Evolutionary conservation across 2,329 filamentous ascomycete genomes (phyloP).

Genomic region (Claviceps digitariae): DNA sequence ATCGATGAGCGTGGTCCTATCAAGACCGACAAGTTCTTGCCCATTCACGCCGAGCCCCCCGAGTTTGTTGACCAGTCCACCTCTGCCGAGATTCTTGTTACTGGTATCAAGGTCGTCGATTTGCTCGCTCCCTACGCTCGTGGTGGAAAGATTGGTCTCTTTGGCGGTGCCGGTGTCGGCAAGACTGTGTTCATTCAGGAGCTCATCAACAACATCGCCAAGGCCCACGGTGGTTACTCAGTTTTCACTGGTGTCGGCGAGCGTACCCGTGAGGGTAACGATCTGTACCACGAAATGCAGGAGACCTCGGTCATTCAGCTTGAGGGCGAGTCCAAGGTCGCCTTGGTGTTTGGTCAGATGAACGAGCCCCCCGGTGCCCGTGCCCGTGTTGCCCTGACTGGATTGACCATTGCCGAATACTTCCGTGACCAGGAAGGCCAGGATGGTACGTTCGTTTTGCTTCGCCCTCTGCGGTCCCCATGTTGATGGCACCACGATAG

Average conservation of each 20-base stretch:
- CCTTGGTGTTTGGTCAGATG: slow-evolving; percentile 99
- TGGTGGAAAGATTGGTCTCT: slow-evolving; percentile 99
- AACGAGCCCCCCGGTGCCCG: slow-evolving; percentile 99
- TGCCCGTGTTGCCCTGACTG: slow-evolving; percentile 98
- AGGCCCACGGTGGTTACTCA: slow-evolving; percentile 99
- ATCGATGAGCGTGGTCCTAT: slow-evolving; percentile 99
- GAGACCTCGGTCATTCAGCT: slow-evolving; percentile 99
- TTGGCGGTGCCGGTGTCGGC: slow-evolving; percentile 99
- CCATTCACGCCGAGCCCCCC: slow-evolving; percentile 92
- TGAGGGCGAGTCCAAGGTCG: slow-evolving; percentile 98
- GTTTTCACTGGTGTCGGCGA: slow-evolving; percentile 99
- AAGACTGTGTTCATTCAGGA: slow-evolving; percentile 99
- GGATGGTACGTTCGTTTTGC: slow-evolving; percentile 60
- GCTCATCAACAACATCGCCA: slow-evolving; percentile 99
- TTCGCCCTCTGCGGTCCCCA: neutral
- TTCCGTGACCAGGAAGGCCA: slow-evolving; percentile 69
- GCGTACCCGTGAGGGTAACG: slow-evolving; percentile 99
- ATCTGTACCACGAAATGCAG: slow-evolving; percentile 99
- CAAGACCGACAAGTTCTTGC: slow-evolving; percentile 74
- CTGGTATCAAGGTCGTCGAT: slow-evolving; percentile 99
- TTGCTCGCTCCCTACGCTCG: slow-evolving; percentile 96
- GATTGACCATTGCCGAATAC: slow-evolving; percentile 67
- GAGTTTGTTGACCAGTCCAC: slow-evolving; percentile 93
- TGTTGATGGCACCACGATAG: neutral
- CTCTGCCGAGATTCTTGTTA: slow-evolving; percentile 88